Conservation (phyloP, 768 basidiomycete species). For the Leccinum boreale region DNA sequence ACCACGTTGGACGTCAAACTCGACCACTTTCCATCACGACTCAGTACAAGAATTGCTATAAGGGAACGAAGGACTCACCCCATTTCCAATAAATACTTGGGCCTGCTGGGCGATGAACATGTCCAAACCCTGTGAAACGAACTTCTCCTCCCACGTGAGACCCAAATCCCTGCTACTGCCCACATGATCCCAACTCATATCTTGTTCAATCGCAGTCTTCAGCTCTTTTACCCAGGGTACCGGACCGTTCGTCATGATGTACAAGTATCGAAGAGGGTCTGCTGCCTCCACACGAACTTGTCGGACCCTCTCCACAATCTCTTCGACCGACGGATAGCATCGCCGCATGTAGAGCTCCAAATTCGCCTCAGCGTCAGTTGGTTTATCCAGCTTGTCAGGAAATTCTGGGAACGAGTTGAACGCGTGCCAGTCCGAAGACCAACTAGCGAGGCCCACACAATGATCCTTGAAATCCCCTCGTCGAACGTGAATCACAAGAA, state of each 20-base stretch:
- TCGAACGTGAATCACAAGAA: constrained; percentile 50
- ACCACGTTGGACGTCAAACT: constrained; percentile 42
- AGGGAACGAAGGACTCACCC: constrained; percentile 33
- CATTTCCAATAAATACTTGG: constrained; percentile 52
- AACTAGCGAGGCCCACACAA: constrained; percentile 38
- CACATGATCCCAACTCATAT: constrained; percentile 38
- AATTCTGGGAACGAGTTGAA: constrained; percentile 46
- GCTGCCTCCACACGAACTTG: constrained; percentile 28
- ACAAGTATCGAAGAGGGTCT: constrained; percentile 35
- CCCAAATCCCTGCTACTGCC: constrained; percentile 41
- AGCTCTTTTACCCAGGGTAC: constrained; percentile 41
- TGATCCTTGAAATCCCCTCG: constrained; percentile 49
- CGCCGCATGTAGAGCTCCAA: constrained; percentile 30
- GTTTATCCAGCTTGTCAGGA: constrained; percentile 36
- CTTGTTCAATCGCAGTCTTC: constrained; percentile 30
- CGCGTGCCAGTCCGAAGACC: constrained; percentile 37
- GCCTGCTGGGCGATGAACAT: constrained; percentile 49
- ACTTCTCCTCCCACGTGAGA: constrained; percentile 41
- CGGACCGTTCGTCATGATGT: constrained; percentile 48
- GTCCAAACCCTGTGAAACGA: constrained; percentile 45
- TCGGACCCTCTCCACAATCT: constrained; percentile 41
- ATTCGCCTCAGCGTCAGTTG: constrained; percentile 23
- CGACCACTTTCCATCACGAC: constrained; percentile 31
- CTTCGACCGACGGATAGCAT: constrained; percentile 43
- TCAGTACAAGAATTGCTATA: not conserved